Percentiles rank a stretch among this genome's conserved stretches.
phyloP scores from a whole-genome alignment of 2,329 filamentous ascomycete species.

The Alternaria incomplexa region DNA sequence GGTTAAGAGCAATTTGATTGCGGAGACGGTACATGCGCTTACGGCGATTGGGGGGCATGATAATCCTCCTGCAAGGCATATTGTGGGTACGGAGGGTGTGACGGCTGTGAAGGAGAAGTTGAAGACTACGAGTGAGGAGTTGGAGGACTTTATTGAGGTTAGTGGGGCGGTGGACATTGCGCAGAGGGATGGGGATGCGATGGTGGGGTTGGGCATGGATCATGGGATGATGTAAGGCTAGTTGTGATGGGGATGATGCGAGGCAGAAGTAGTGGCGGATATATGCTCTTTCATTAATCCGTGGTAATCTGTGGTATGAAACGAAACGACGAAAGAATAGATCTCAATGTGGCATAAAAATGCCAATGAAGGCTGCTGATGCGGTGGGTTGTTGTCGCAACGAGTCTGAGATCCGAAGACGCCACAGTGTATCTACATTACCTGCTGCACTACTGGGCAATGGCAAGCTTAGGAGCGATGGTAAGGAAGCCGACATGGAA shows the following conservation, averaged over 20 bases:
- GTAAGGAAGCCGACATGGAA: neutral
- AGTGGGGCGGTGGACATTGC: conserved; percentile 81
- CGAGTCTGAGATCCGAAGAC: no score
- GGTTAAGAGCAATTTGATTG: conserved; percentile 75
- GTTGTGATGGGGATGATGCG: no score
- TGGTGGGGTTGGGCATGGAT: conserved; percentile 13
- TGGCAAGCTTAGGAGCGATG: no score
- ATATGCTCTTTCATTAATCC: no score
- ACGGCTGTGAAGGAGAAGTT: conserved; percentile 92
- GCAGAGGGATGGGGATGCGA: conserved; percentile 31
- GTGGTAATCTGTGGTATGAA: no score
- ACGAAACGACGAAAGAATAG: no score
- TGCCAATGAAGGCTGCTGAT: no score
- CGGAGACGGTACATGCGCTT: conserved; percentile 89
- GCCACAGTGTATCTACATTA: no score
- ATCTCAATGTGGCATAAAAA: no score
- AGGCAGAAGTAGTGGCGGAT: no score
- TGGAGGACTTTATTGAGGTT: conserved; percentile 94
- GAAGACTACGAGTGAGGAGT: conserved; percentile 92
- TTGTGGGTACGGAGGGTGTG: conserved; percentile 89
- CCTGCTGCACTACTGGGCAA: no score
- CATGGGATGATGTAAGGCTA: conserved; percentile 4
- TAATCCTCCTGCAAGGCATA: conserved; percentile 92
- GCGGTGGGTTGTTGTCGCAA: no score
- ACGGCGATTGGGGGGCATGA: conserved; percentile 93